Evolutionary conservation across 1,284 basidiomycete genomes (phyloP).

Genomic region (Puccinia polysora): DNA sequence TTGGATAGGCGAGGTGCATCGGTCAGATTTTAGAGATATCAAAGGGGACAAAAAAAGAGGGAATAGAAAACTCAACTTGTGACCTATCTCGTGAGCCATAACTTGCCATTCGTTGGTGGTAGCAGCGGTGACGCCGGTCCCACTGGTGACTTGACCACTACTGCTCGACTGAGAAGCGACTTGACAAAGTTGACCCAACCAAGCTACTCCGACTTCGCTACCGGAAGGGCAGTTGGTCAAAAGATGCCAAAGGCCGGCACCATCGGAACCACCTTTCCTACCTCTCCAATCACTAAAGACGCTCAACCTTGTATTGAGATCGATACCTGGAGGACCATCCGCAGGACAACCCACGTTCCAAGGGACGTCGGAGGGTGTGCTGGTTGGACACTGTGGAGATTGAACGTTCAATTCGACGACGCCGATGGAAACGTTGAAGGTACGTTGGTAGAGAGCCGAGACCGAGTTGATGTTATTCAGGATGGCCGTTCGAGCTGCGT

Average conservation of each 20-base stretch:
- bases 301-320: constrained; percentile 67
- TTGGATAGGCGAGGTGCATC: no score
- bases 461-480: constrained; percentile 70
- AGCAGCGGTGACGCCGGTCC: constrained; percentile 76
- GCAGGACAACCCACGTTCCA: constrained; percentile 57
- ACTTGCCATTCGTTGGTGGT: constrained; percentile 64
- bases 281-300: constrained; percentile 80
- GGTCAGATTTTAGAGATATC: no score
- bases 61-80: constrained; percentile 48
- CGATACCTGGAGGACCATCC: constrained; percentile 54
- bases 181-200: constrained; percentile 68
- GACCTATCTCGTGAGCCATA: constrained; percentile 75
- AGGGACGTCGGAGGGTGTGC: constrained; percentile 54
- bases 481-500: constrained; percentile 68
- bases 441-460: constrained; percentile 66
- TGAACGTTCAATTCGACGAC: constrained; percentile 74
- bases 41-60: neutral
- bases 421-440: constrained; percentile 80
- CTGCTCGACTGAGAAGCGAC: constrained; percentile 19
- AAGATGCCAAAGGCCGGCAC: constrained; percentile 77
- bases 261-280: constrained; percentile 57
- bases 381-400: constrained; percentile 58
- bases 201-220: constrained; percentile 78
- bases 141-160: constrained; percentile 52
- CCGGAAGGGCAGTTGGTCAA: constrained; percentile 73